phyloP scores from a whole-genome alignment of 148 eudicot genomes.

The Nyssa sinensis region DNA sequence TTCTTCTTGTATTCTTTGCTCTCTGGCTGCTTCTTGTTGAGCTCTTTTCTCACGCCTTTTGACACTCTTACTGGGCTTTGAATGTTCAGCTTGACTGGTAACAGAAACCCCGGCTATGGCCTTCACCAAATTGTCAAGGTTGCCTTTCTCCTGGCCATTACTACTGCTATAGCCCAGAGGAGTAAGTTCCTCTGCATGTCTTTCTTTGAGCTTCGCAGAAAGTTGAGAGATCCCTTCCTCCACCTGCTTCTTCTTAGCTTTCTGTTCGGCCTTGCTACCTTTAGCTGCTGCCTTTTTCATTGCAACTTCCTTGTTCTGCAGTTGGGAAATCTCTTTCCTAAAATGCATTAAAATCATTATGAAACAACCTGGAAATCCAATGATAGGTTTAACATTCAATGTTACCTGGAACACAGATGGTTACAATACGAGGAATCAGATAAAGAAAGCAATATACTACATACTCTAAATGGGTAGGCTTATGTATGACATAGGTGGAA shows the following conservation, averaged over 20 bases:
- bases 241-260: slow-evolving; percentile 64
- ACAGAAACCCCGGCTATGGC: no score
- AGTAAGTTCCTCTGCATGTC: slow-evolving; percentile 52
- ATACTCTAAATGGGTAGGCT: no score
- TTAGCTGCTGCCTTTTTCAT: slow-evolving; percentile 62
- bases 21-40: slow-evolving; percentile 65
- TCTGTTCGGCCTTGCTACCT: slow-evolving; percentile 71
- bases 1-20: slow-evolving; percentile 56
- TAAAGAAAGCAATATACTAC: no score
- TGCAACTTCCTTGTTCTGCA: slow-evolving; percentile 55
- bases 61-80: slow-evolving; percentile 55
- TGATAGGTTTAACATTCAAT: no score
- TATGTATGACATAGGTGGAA: no score
- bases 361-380: neutral
- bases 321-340: slow-evolving; percentile 56
- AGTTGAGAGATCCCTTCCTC: slow-evolving; percentile 54
- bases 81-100: no score
- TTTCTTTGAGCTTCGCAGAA: slow-evolving; percentile 53
- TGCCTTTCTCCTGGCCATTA: slow-evolving; percentile 30
- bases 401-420: no score
- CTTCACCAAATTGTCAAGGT: slow-evolving; percentile 51
- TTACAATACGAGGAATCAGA: no score
- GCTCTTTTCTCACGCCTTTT: slow-evolving; percentile 68
- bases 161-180: slow-evolving; percentile 41
- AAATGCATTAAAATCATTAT: neutral